phyloP scores from a whole-genome alignment of 2,329 filamentous ascomycete species.

The Diaporthe helianthi region DNA sequence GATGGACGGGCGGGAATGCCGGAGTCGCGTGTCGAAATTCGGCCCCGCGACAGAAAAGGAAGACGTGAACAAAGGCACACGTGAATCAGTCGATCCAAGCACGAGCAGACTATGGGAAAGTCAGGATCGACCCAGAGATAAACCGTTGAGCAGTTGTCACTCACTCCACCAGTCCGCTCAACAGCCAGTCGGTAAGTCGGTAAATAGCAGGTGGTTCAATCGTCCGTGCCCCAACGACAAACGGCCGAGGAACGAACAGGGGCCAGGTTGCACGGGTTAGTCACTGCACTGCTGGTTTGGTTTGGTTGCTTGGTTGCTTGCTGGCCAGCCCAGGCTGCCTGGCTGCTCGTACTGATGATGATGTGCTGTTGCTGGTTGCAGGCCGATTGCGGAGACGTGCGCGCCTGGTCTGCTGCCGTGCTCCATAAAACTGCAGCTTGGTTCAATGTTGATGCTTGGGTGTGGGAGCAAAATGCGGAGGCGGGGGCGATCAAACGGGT shows the following conservation, averaged over 20 bases:
- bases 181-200: not conserved
- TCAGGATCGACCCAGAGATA: not conserved
- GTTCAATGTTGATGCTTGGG: not conserved
- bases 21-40: slow-evolving; percentile 14
- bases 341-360: not conserved
- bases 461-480: slow-evolving; percentile 34
- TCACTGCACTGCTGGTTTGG: not conserved
- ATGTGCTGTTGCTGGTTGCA: not conserved
- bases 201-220: not conserved
- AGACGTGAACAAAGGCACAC: slow-evolving; percentile 3
- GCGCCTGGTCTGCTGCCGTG: slow-evolving; percentile 14
- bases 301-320: not conserved
- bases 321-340: no score
- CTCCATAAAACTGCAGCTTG: slow-evolving; percentile 28
- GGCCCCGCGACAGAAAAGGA: slow-evolving; percentile 1
- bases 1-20: not conserved
- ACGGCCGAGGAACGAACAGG: not conserved
- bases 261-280: not conserved
- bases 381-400: slow-evolving; percentile 3
- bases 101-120: slow-evolving; percentile 3
- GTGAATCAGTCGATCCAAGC: not conserved
- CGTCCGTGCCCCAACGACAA: not conserved
- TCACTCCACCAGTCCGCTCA: not conserved
- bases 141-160: not conserved
- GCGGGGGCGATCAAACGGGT: slow-evolving; percentile 31